Base-by-base conservation (phyloP, 352 stramenopile species). In the Globisporangium paddicum region DNA sequence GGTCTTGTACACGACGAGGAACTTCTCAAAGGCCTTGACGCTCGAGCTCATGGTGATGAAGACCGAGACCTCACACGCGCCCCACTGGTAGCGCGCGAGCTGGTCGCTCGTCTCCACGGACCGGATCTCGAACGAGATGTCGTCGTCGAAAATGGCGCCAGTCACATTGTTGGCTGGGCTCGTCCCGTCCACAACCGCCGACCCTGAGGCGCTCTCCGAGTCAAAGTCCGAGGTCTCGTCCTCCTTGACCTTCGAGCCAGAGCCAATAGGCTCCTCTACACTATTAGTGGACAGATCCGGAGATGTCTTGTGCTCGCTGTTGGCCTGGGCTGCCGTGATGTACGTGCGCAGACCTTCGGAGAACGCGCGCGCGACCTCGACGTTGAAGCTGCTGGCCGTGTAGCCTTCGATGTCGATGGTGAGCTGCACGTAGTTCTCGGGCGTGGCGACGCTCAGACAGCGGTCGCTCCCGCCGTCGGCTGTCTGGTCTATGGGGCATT, bases 351-450 rank as follows among this genome's bases (percentile, higher is more conserved):
- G 61, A 8, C 73, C 73, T 0, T 63, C 53, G 2, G 51, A 66
- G 53, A 82, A 79, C 13, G 67, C 67, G 5, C 59, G 46, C 14
- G 64, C 58, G 14, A 79, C 64, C 13, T 75, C 41, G 2, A 45
- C 58, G 61, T 79, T 79, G 67, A 84, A 78, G 42, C 71, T 69
- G 47, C 66, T 71, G 10, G 66, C 69, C 3, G 74, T 72, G 63
- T 81, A 84, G 18, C 74, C 74, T 50, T 79, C 71, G 19, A 81
- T 55, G 23, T 69, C 62, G n/a, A 84, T 49, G 10, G 69, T 58
- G 16, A 79, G 58, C 54, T 75, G 62, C 28, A 79, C 37, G 53
- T 79, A 82, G 50, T 69, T 71, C 26, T 60, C 48, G 2, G 62
- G 58, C 26, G 46, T 62, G 16, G 46, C 52, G 18, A 65, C 50